These are phyloP conservation scores for Brassica hybrid DNA, from an alignment of 441 rosid genomes.

Conservation along the genomic window DNA sequence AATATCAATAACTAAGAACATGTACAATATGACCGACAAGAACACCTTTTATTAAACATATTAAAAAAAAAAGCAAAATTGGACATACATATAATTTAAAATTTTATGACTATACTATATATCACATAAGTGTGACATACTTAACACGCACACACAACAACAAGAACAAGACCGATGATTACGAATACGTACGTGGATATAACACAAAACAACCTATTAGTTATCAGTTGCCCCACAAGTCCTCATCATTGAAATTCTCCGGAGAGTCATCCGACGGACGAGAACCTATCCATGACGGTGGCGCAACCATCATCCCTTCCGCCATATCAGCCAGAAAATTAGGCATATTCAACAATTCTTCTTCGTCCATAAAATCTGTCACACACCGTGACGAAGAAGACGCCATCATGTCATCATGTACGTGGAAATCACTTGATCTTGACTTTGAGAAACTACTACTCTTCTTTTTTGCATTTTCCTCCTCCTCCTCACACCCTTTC, in stretches of 20 bases:
- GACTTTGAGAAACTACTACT: background rate
- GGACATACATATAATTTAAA: conserved; percentile 11
- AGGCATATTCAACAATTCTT: conserved; percentile 78
- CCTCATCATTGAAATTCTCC: conserved; percentile 60
- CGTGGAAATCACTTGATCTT: conserved; percentile 4
- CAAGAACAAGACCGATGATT: conserved; percentile 5
- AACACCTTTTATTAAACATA: background rate
- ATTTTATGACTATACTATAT: background rate
- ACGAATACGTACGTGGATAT: background rate
- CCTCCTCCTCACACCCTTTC: conserved; percentile 21
- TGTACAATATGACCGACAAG: conserved; percentile 8
- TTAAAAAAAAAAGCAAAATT: background rate
- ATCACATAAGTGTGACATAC: conserved; percentile 12
- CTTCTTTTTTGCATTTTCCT: conserved; percentile 5
- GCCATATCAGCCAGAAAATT: conserved; percentile 90
- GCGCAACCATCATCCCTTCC: conserved; percentile 85
- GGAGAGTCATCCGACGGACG: conserved; percentile 59
- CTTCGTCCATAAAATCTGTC: conserved; percentile 73
- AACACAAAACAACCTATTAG: background rate
- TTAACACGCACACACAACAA: background rate
- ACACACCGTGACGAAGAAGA: conserved; percentile 31
- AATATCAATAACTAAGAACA: background rate
- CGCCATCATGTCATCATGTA: background rate
- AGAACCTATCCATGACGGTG: conserved; percentile 66
- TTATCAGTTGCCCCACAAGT: conserved; percentile 67